Base-by-base conservation (phyloP, 1,139 yeast species). In the Taphrina communis region DNA sequence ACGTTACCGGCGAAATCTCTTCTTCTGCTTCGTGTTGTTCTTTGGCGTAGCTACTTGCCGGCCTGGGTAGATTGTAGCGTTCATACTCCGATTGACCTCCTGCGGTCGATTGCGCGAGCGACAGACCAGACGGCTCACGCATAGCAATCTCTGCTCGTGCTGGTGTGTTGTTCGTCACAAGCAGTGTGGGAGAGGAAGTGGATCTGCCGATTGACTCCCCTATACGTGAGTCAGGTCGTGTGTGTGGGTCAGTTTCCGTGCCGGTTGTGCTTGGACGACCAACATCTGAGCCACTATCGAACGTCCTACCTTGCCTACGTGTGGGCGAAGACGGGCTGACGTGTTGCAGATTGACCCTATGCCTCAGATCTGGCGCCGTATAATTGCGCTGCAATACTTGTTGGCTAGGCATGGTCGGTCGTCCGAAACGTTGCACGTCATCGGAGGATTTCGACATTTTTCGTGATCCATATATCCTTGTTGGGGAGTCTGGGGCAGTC, bases 311-410 rank as follows among this genome's bases (percentile, higher is more conserved):
- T 44, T 7, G 19, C 3, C n/a, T 44, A 6, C 48, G 48, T 12
- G 48, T 44, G 19, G 48, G 2, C 5, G 48, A n/a, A 17, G 48
- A 44, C 48, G 19, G 19, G 48, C 48, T 44, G 2, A 19, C 36
- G 8, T 25, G 53, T 25, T 50, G 53, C 12, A n/a, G 9, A 21
- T 25, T 50, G 36, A n/a, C 36, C 53, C 41, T 53, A 17, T 35
- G 58, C n/a, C 58, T 11, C 42, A 53, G 42, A 17, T 58, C 63
- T 8, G 63, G 42, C 6, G 63, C 63, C 38, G 52, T 58, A 42
- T 44, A 21, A 21, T 44, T 58, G 12, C 53, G 38, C n/a, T 58
- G 63, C 11, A 46, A 19, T 19, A n/a, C 12, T 39, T n/a, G 39
- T 11, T 14, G 42, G 21, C 6, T 14, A 6, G 42, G 42, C 39